phyloP scores from a whole-genome alignment of 202 grass and related monocot species.

The Digitaria exilis region DNA sequence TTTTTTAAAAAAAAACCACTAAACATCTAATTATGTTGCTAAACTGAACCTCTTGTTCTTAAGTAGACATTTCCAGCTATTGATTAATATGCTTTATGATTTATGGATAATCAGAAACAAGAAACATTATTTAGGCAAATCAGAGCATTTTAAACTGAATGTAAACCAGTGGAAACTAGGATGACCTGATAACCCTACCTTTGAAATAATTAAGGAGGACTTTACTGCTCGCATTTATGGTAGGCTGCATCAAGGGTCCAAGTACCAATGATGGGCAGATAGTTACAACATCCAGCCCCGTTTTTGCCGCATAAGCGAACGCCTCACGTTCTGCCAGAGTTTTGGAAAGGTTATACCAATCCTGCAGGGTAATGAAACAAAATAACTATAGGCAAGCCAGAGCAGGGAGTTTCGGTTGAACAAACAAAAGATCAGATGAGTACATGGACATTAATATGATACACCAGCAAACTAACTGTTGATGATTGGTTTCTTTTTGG shows the following conservation, averaged over 20 bases:
- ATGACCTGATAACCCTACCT: conserved; percentile 43
- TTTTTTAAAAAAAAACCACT: not conserved
- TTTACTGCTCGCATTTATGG: conserved; percentile 61
- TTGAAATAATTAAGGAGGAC: conserved; percentile 62
- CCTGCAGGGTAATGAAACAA: conserved; percentile 42
- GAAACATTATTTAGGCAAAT: not conserved
- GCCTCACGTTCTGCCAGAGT: conserved; percentile 78
- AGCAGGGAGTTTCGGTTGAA: not conserved
- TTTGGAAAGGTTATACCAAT: conserved; percentile 90
- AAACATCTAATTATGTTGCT: not conserved
- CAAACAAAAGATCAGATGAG: not conserved
- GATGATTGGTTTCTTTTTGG: not conserved
- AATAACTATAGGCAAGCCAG: not conserved
- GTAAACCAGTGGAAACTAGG: not conserved
- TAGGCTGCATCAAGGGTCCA: conserved; percentile 71
- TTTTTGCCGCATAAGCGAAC: conserved; percentile 59
- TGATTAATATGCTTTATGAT: not conserved
- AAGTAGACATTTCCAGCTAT: not conserved
- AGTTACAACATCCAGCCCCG: conserved; percentile 60
- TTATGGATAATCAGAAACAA: conserved; percentile 15
- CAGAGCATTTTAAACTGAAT: not conserved
- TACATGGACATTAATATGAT: not conserved
- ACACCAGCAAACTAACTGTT: not conserved
- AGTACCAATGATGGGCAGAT: conserved; percentile 58
- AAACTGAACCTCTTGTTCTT: not conserved